A percentile compares a stretch with the other conserved stretches of the same genome.
These are phyloP conservation scores for Coemansia sp. DNA, from an alignment of 192 early-diverging fungal genomes.

Conservation along the genomic window DNA sequence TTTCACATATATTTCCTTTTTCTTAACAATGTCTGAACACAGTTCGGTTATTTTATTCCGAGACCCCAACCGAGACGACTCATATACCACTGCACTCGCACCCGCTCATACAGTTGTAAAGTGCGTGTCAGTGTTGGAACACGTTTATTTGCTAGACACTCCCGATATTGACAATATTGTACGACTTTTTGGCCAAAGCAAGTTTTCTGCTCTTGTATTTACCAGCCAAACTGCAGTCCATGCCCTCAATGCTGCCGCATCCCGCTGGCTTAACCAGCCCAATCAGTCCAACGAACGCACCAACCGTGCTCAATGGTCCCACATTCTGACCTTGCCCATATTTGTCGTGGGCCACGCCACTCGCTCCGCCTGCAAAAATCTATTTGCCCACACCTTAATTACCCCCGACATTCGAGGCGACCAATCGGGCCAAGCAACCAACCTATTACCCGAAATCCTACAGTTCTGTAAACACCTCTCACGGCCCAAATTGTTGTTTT, in stretches of 20 bases:
- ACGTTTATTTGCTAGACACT: slow-evolving; percentile 22
- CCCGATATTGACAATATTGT: slow-evolving; percentile 10
- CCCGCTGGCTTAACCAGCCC: slow-evolving; percentile 7
- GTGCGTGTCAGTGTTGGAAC: slow-evolving; percentile 29
- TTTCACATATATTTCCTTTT: no score
- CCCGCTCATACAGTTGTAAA: slow-evolving; percentile 20
- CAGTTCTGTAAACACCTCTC: slow-evolving; percentile 15
- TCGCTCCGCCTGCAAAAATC: slow-evolving; percentile 8
- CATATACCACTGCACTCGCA: slow-evolving; percentile 19
- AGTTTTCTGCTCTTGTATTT: slow-evolving; percentile 29
- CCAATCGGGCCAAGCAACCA: slow-evolving; percentile 22
- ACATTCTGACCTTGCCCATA: slow-evolving; percentile 21
- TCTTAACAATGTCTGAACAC: no score
- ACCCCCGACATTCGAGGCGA: slow-evolving; percentile 19
- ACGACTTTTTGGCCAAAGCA: background rate
- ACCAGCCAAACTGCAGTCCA: slow-evolving; percentile 43
- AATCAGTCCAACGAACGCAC: background rate
- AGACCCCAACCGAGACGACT: slow-evolving; percentile 19
- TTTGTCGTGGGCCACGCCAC: slow-evolving; percentile 50
- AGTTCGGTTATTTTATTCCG: slow-evolving; percentile 33
- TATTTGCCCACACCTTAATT: background rate
- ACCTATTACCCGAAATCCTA: slow-evolving; percentile 25
- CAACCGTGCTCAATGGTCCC: slow-evolving; percentile 1
- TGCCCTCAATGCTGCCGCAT: slow-evolving; percentile 18
- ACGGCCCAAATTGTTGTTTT: slow-evolving; percentile 27